A percentile compares a stretch with the other conserved stretches of the same genome.
Evolutionary conservation across 306 rosid species (phyloP).

Genomic region (Ammopiptanthus mongolicus): DNA sequence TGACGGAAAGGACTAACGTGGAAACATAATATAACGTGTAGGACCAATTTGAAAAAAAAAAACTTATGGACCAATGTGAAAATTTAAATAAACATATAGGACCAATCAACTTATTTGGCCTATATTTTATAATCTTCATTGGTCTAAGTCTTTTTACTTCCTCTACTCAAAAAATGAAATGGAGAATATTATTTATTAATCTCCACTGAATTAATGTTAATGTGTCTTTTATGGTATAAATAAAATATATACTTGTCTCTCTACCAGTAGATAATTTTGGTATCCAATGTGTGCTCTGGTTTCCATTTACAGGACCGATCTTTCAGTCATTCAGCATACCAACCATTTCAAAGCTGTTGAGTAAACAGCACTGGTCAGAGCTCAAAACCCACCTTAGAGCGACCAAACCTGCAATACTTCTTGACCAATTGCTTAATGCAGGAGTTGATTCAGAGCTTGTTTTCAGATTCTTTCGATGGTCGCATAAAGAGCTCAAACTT

Average conservation of each 20-base stretch:
- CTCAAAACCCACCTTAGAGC: constrained; percentile 48
- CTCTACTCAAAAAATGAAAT: not conserved
- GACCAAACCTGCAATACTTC: constrained; percentile 33
- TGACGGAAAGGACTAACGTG: too few species aligned
- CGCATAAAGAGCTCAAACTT: constrained; percentile 43
- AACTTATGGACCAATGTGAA: too few species aligned
- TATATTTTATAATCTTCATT: not conserved
- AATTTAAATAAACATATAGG: too few species aligned
- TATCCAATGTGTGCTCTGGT: not conserved
- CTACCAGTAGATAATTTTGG: not conserved
- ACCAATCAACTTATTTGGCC: too few species aligned
- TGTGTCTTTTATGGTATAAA: not conserved
- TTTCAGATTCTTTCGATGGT: constrained; percentile 68
- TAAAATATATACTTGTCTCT: not conserved
- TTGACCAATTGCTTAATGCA: constrained; percentile 44
- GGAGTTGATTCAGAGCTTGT: constrained; percentile 53
- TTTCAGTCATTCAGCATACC: constrained; percentile 17
- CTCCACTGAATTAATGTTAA: not conserved
- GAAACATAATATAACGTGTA: too few species aligned
- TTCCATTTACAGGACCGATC: constrained; percentile 20
- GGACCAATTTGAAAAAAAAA: too few species aligned
- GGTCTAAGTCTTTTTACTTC: not conserved
- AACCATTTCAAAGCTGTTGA: constrained; percentile 50
- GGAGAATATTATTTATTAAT: not conserved
- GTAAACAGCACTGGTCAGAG: constrained; percentile 66